Conservation (phyloP, 1,284 basidiomycete species). For the Anthracocystis walkeri region DNA sequence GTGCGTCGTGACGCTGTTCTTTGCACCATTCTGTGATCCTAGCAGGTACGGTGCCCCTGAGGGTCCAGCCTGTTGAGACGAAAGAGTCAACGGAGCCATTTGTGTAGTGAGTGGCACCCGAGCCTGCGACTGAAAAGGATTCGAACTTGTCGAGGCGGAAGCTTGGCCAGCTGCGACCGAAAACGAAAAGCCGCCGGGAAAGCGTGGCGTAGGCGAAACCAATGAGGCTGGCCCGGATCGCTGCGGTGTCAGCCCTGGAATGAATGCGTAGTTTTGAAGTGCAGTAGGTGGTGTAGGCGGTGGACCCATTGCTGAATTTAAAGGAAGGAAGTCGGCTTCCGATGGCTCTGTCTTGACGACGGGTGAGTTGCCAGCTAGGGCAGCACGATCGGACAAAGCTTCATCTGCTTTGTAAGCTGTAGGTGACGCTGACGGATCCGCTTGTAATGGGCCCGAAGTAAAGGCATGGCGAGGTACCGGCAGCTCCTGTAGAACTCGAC, state of each 20-base stretch:
- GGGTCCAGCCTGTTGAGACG: conserved; percentile 5
- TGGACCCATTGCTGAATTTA: conserved; percentile 5
- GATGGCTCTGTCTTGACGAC: conserved; percentile 18
- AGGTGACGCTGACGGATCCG: background rate
- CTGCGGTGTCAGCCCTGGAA: conserved; percentile 33
- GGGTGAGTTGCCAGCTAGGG: background rate
- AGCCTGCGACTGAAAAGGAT: conserved; percentile 15
- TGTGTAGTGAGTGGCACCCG: conserved; percentile 23
- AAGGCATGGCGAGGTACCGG: conserved; percentile 34
- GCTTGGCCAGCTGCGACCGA: conserved; percentile 16
- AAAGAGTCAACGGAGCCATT: conserved; percentile 29
- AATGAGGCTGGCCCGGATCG: conserved; percentile 14
- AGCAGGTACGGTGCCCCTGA: background rate
- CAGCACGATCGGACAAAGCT: background rate
- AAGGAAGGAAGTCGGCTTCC: background rate
- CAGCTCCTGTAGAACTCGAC: conserved; percentile 31
- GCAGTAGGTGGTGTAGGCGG: conserved; percentile 33
- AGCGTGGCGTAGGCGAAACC: conserved; percentile 34
- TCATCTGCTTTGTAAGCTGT: background rate
- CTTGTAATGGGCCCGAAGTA: background rate
- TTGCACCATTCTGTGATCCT: background rate
- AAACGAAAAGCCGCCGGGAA: conserved; percentile 39
- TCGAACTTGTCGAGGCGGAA: background rate
- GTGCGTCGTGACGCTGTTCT: conserved; percentile 4
- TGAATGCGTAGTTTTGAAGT: conserved; percentile 41